Conservation (phyloP, 192 early-diverging fungal species). For the Oehlia diaphana region DNA sequence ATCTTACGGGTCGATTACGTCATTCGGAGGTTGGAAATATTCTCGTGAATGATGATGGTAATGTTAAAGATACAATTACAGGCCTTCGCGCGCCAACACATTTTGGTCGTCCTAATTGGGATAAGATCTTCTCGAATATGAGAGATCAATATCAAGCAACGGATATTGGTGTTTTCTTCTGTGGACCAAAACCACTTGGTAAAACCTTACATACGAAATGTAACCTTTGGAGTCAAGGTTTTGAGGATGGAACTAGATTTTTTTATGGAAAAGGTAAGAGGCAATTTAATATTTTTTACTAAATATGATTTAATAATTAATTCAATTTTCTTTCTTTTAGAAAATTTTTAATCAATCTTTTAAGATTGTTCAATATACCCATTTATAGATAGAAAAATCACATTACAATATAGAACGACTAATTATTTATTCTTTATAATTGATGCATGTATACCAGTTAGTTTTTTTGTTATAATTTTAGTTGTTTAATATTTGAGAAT, state of each 20-base stretch:
- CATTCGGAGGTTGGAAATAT: slow-evolving; percentile 64
- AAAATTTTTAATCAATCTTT: too few species aligned
- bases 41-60: slow-evolving; percentile 51
- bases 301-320: too few species aligned
- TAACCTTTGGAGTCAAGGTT: slow-evolving; percentile 32
- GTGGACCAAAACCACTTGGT: slow-evolving; percentile 70
- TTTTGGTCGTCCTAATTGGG: slow-evolving; percentile 50
- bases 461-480: too few species aligned
- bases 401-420: too few species aligned
- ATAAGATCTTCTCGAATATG: slow-evolving; percentile 49
- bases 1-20: slow-evolving; percentile 66
- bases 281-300: too few species aligned
- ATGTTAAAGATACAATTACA: slow-evolving; percentile 46
- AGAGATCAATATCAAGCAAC: slow-evolving; percentile 48
- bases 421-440: too few species aligned
- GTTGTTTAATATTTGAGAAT: too few species aligned
- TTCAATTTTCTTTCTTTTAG: too few species aligned
- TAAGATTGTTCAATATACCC: too few species aligned
- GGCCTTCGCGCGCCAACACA: slow-evolving; percentile 42
- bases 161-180: slow-evolving; percentile 78
- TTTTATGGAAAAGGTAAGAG: slow-evolving; percentile 26
- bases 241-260: slow-evolving; percentile 25
- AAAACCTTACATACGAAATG: slow-evolving; percentile 40
- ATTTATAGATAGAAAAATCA: too few species aligned
- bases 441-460: too few species aligned